A percentile compares a stretch with the other conserved stretches of the same genome.
phyloP scores from a whole-genome alignment of 805 yeast species.

The Naumovozyma baii region DNA sequence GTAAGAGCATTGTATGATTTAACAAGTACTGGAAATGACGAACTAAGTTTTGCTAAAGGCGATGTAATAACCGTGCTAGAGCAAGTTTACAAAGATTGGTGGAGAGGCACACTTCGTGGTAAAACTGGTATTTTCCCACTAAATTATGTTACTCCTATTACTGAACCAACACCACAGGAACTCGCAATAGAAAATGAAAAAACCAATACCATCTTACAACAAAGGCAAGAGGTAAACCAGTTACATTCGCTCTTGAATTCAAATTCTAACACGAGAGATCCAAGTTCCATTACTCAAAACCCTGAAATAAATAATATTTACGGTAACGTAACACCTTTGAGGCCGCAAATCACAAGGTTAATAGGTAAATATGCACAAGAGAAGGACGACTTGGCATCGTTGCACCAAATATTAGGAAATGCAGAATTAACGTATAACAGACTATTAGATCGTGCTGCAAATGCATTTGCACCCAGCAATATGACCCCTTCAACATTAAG shows the following conservation, averaged over 20 bases:
- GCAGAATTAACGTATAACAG: conserved; percentile 65
- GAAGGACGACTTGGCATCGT: conserved; percentile 63
- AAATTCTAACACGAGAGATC: conserved; percentile 21
- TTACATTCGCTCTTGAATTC: conserved; percentile 33
- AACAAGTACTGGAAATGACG: conserved; percentile 71
- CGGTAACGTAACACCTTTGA: conserved; percentile 59
- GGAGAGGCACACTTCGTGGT: conserved; percentile 81
- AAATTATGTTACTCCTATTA: conserved; percentile 77
- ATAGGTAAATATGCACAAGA: conserved; percentile 71
- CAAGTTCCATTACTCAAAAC: conserved; percentile 35
- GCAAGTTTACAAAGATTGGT: conserved; percentile 87
- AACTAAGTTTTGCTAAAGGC: conserved; percentile 76
- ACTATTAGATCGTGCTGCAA: conserved; percentile 48
- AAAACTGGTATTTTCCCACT: conserved; percentile 82
- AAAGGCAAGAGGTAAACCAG: conserved; percentile 55
- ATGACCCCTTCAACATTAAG: too few relatives aligned
- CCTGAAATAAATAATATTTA: conserved; percentile 68
- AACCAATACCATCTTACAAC: conserved; percentile 46
- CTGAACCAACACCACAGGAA: conserved; percentile 56
- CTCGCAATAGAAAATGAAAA: conserved; percentile 38
- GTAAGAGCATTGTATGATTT: conserved; percentile 84
- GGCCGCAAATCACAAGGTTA: conserved; percentile 63
- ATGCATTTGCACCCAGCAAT: conserved; percentile 10
- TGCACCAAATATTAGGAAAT: conserved; percentile 59
- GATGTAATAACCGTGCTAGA: conserved; percentile 84